Evolutionary conservation across 73 alveolate species (phyloP), one percentile per base, ranked within the genome.

Genomic region (Uronychia binucleata): DNA sequence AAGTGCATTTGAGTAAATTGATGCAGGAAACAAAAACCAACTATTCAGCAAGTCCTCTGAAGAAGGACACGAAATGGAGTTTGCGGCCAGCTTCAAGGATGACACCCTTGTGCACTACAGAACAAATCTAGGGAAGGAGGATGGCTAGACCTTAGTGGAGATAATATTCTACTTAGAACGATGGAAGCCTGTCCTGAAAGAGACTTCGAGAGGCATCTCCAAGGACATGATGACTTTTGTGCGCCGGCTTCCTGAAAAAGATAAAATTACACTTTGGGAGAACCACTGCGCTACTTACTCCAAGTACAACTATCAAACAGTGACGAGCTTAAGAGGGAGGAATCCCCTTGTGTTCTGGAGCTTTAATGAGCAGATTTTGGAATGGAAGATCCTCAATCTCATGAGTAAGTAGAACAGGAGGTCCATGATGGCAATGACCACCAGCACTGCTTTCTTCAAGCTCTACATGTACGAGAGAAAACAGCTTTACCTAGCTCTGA

Each of bases 381-480:
- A 46, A 46, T 46, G 67, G 67, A 46, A 46, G 67, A 46, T 46
- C 67, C 5, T 46, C 19, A 46, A 46, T 46, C n/a, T 46, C n/a
- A 46, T 11, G 19, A 19, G 67, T 5, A 5, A 46, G 19, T 11
- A 46, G 5, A 11, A 46, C 5, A 19, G 67, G 19, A 46, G 67
- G 19, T 5, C 67, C 5, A 11, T 46, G 67, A 46, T 46, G 19
- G 67, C 67, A 5, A 46, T 46, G 67, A 46, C 67, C 67, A 46
- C 67, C 19, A 11, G n/a, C 5, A 46, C 67, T 11, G 67, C 67
- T 46, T 46, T 46, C 67, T 46, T 46, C 19, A 46, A 46, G 67
- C 67, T 46, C 67, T 46, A 46, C 67, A 46, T 46, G 67, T 46
- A 46, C 67, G 67, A 46, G 67, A 46, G 67, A 46, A 46, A 46